phyloP scores from a whole-genome alignment of 768 basidiomycete species.

The Boletus rufocinnamomeus region DNA sequence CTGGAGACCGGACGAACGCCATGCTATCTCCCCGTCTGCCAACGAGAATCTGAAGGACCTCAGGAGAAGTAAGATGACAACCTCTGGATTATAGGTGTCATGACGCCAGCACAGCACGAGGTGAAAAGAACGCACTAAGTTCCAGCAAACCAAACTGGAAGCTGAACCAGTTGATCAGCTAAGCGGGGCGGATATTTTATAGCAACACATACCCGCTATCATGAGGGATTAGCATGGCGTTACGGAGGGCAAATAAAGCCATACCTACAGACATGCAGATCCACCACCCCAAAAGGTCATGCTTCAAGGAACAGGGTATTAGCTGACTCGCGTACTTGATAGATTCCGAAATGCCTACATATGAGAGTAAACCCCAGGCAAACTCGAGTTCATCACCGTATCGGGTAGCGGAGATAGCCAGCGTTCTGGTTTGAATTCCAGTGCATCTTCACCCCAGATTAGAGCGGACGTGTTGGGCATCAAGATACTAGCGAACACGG shows the following conservation, averaged over 20 bases:
- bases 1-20: conserved; percentile 8
- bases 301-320: background rate
- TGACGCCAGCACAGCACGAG: background rate
- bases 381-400: no score
- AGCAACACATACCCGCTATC: background rate
- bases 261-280: conserved; percentile 1
- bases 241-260: no score
- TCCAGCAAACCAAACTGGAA: conserved; percentile 8
- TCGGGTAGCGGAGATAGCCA: no score
- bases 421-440: no score
- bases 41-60: conserved; percentile 1
- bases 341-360: background rate
- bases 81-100: background rate
- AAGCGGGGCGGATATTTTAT: background rate
- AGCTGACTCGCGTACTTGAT: background rate
- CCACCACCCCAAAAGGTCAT: conserved; percentile 6
- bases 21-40: background rate
- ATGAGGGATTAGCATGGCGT: background rate
- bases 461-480: conserved; percentile 1
- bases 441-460: conserved; percentile 6
- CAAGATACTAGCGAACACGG: conserved; percentile 4
- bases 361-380: conserved; percentile 1
- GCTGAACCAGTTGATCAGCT: background rate
- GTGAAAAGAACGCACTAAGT: background rate
- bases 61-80: conserved; percentile 1